Base-by-base conservation (phyloP, 345 rosid genomes). In the Dimocarpus longan region DNA sequence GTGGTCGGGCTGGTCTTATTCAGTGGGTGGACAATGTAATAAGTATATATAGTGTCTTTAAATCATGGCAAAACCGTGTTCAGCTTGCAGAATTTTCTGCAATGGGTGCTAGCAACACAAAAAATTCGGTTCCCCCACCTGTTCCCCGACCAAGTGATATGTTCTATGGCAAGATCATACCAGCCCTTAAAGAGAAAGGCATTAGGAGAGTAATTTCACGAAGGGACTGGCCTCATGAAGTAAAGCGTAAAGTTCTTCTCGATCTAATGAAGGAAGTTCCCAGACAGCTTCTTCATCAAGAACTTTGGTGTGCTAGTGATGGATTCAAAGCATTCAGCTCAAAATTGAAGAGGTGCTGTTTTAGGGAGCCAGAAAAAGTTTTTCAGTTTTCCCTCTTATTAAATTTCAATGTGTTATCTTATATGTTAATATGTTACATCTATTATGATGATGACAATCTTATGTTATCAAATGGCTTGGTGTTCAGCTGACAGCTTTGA, bases 201-300 rank as follows among this genome's bases (percentile, higher is more conserved):
- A 91, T 95, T 66, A 93, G 90, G 83, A 95, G 93, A 87, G 96
- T 91, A 62, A 95, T 91, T 80, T 95, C 98, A 75, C 89, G 98
- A 87, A 91, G 96, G 83, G 98, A 95, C 81, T 95, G 98, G 98
- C 98, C 98, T 80, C 93, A 89, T 79, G 98, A 95, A 82, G 98
- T 95, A 64, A 95, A 95, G 89, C 93, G 91, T 69, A 93, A 91
- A 85, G 98, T 95, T 85, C 90, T 91, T 75, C 81, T 91, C 77
- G 98, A 95, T 88, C 92, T 95, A 70, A 93, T 95, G 93, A 90
- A 89, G 87, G 96, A 93, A 80, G 96, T 90, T 79, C 98, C 97
- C 19, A 90, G 80, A 72, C 96, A 95, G 86, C 97, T 95, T 79
- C 91, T 95, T 74, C 86, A 93, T 88, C 95, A 88, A 78, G 98